Evolutionary conservation across 768 basidiomycete species (phyloP).

Genomic region (Imleria badia): DNA sequence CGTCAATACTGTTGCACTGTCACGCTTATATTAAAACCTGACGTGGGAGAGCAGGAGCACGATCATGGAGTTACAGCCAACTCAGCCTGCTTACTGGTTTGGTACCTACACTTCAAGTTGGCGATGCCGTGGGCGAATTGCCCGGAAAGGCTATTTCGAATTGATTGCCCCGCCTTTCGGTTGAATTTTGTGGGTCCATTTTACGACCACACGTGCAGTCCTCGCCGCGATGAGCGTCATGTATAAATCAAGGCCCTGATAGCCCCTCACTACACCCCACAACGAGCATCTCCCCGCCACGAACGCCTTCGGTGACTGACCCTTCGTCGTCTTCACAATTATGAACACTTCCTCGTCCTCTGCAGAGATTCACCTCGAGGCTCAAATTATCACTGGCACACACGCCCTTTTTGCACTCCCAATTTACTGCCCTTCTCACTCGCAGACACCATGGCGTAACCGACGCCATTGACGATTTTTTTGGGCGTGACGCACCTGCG

Average conservation of each 20-base stretch:
- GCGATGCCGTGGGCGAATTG: not conserved
- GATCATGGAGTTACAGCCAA: no score
- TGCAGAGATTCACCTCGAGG: slow-evolving; percentile 12
- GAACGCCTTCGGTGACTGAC: not conserved
- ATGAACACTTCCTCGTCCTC: slow-evolving; percentile 11
- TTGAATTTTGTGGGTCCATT: not conserved
- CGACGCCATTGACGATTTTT: slow-evolving; percentile 28
- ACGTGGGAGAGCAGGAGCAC: no score
- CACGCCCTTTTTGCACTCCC: slow-evolving; percentile 7
- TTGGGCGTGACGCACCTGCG: slow-evolving; percentile 25
- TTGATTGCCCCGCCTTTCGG: not conserved
- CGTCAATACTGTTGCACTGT: no score
- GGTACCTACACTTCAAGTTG: no score
- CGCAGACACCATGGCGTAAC: slow-evolving; percentile 5
- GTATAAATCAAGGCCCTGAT: not conserved
- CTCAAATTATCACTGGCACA: slow-evolving; percentile 13
- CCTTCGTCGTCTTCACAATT: not conserved
- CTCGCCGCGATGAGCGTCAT: not conserved
- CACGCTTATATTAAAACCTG: no score
- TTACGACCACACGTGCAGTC: not conserved
- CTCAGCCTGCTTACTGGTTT: no score
- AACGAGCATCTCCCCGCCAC: not conserved
- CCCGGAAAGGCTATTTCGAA: slow-evolving; percentile 3
- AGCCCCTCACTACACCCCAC: not conserved
- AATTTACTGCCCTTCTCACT: not conserved